phyloP scores from a whole-genome alignment of 345 rosid species.

The Sisymbrium altissimum region DNA sequence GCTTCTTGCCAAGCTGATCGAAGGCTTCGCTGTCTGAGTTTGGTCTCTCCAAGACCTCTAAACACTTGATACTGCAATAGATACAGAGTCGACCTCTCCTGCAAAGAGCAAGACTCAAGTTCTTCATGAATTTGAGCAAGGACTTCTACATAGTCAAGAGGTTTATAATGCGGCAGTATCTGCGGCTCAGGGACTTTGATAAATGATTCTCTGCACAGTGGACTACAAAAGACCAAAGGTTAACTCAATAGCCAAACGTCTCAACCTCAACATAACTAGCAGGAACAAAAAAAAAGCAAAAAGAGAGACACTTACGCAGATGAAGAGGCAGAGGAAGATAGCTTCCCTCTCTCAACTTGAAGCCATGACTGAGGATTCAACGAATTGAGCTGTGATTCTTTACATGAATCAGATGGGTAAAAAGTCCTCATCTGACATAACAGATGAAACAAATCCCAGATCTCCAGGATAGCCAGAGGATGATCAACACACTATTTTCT shows the following conservation, averaged over 20 bases:
- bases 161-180: constrained; percentile 72
- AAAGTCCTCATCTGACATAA: constrained; percentile 92
- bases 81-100: constrained; percentile 69
- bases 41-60: constrained; percentile 89
- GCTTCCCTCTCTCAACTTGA: constrained; percentile 97
- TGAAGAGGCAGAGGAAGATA: constrained; percentile 48
- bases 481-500: constrained; percentile 25
- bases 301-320: constrained; percentile 63
- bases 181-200: constrained; percentile 89
- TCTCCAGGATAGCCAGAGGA: constrained; percentile 79
- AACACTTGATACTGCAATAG: constrained; percentile 80
- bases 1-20: constrained; percentile 90
- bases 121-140: constrained; percentile 96
- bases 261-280: background rate
- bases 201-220: constrained; percentile 77
- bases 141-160: constrained; percentile 91
- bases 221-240: constrained; percentile 21
- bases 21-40: constrained; percentile 82
- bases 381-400: constrained; percentile 74
- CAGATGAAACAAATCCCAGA: constrained; percentile 86
- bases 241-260: background rate
- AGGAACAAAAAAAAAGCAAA: too few relatives aligned
- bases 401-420: constrained; percentile 77
- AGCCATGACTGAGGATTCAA: constrained; percentile 99
- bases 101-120: constrained; percentile 70